phyloP scores from a whole-genome alignment of 805 yeast species.

The Sungouiozyma ichnusensis region DNA sequence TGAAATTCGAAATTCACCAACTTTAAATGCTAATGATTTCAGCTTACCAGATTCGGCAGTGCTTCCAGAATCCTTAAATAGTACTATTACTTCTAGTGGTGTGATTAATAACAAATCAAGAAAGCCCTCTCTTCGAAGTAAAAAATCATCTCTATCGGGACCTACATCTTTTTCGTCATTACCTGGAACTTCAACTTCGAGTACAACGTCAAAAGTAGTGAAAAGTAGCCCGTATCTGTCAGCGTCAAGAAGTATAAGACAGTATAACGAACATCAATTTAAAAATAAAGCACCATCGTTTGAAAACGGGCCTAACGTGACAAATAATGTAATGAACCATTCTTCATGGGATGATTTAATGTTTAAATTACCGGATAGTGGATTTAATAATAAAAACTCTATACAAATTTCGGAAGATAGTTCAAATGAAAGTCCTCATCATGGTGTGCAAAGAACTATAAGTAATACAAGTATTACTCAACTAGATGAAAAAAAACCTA shows the following conservation, averaged over 20 bases:
- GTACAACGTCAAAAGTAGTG: slow-evolving; percentile 22
- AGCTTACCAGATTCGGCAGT: slow-evolving; percentile 10
- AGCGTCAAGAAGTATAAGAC: slow-evolving; percentile 11
- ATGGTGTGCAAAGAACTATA: not conserved
- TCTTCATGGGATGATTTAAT: slow-evolving; percentile 21
- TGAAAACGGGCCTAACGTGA: not conserved
- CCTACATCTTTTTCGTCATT: not conserved
- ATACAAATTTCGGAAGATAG: not conserved
- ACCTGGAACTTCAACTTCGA: slow-evolving; percentile 1
- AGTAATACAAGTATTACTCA: not conserved
- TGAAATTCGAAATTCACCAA: not conserved
- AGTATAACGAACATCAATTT: slow-evolving; percentile 3
- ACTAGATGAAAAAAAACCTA: not conserved
- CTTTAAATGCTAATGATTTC: slow-evolving; percentile 5
- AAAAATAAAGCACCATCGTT: slow-evolving; percentile 1
- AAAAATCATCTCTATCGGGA: slow-evolving; percentile 2
- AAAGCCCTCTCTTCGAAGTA: slow-evolving; percentile 2
- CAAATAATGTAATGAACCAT: not conserved
- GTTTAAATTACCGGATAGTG: slow-evolving; percentile 22
- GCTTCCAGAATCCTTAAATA: not conserved
- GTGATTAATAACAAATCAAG: not conserved
- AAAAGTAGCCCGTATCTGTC: slow-evolving; percentile 25
- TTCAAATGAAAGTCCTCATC: not conserved
- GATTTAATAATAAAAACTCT: slow-evolving; percentile 1
- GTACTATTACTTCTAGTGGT: slow-evolving; percentile 1